phyloP scores from a whole-genome alignment of 495 filamentous ascomycete genomes.

The Bacidia rubella region DNA sequence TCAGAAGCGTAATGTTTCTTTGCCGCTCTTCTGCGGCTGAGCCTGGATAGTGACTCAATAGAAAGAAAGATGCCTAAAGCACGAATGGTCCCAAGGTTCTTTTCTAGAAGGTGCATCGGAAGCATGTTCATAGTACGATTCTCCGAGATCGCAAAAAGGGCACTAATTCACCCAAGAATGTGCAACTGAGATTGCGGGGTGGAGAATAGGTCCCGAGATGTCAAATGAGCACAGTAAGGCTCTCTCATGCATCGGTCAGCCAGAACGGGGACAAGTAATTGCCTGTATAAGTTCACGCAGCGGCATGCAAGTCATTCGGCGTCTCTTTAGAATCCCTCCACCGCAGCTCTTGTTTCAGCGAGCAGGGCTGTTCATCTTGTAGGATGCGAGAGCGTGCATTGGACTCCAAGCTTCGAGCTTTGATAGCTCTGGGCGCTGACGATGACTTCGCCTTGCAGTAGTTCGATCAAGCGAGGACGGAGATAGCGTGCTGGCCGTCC shows the following conservation, averaged over 20 bases:
- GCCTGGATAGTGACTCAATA: constrained; percentile 3
- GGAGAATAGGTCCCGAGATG: neutral
- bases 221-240: neutral
- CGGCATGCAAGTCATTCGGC: neutral
- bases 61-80: neutral
- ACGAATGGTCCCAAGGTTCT: too few relatives aligned
- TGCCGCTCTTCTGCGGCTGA: constrained; percentile 3
- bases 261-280: neutral
- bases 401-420: neutral
- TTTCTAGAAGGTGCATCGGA: too few relatives aligned
- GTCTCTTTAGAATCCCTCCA: neutral
- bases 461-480: neutral
- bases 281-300: neutral
- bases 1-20: neutral
- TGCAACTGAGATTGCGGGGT: neutral
- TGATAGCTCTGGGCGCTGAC: neutral
- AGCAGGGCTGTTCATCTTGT: constrained; percentile 3
- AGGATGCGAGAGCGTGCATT: constrained; percentile 1
- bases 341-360: constrained; percentile 4
- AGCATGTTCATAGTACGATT: too few relatives aligned
- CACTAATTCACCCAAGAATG: neutral
- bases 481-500: neutral
- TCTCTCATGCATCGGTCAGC: neutral
- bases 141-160: neutral
- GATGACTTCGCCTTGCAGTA: neutral